Evolutionary conservation across 2,329 filamentous ascomycete genomes (phyloP).

Genomic region (Monilinia aucupariae): DNA sequence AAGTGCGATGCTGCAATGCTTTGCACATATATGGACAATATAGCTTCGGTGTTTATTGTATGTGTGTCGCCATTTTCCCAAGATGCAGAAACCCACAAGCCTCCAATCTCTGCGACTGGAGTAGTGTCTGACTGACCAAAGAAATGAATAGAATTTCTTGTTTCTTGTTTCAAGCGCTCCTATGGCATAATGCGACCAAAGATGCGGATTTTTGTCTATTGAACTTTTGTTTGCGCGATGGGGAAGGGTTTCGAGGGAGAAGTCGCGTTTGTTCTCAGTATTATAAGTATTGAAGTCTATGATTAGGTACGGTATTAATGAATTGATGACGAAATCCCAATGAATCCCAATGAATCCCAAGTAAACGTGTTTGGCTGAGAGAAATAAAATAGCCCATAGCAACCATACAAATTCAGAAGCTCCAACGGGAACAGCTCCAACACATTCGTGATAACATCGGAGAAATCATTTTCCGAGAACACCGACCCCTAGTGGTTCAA

Average conservation of each 20-base stretch:
- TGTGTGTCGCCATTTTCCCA: not conserved
- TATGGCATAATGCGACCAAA: not conserved
- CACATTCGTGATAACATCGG: not conserved
- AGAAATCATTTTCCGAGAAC: constrained; percentile 3
- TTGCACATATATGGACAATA: not conserved
- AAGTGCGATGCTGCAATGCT: not conserved
- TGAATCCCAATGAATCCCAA: not conserved
- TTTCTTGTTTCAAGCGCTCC: not conserved
- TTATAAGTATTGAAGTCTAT: not conserved
- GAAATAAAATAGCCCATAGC: not conserved
- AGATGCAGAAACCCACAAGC: not conserved
- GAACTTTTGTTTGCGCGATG: not conserved
- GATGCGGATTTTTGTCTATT: not conserved
- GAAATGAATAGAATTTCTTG: not conserved
- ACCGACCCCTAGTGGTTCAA: not conserved
- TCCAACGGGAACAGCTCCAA: too few species aligned
- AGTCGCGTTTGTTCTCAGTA: not conserved
- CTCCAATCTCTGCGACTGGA: too few species aligned
- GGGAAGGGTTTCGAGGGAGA: not conserved
- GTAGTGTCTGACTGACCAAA: not conserved
- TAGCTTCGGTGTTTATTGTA: not conserved
- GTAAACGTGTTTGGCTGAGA: not conserved
- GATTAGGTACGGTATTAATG: not conserved
- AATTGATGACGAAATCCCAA: not conserved
- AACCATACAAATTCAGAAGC: not conserved